A percentile compares a stretch with the other conserved stretches of the same genome.
phyloP scores from a whole-genome alignment of 106 monocot species.

The Dioscorea alata region DNA sequence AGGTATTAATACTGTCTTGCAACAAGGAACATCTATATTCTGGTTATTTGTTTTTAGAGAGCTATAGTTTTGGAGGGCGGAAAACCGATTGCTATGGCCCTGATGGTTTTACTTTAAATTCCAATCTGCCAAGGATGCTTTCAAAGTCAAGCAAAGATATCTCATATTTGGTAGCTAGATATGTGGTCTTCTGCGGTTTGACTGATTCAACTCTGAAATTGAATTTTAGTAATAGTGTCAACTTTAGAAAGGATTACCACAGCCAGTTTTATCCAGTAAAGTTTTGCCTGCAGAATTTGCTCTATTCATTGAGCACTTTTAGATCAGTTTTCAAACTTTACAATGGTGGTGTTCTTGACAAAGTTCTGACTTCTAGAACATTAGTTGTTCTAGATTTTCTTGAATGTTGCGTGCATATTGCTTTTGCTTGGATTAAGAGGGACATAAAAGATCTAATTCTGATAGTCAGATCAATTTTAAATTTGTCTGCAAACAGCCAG shows the following conservation, averaged over 20 bases:
- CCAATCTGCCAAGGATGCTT: conserved; percentile 20
- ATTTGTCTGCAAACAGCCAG: conserved; percentile 18
- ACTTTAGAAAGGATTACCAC: conserved; percentile 10
- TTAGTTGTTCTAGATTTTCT: conserved; percentile 53
- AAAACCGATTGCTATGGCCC: conserved; percentile 10
- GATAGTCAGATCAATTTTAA: conserved; percentile 36
- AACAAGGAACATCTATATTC: conserved; percentile 47
- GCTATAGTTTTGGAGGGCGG: conserved; percentile 13
- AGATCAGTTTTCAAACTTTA: conserved; percentile 37
- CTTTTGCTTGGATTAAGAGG: conserved; percentile 51
- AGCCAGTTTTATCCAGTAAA: conserved; percentile 4
- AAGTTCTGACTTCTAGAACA: conserved; percentile 16
- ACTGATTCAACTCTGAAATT: conserved; percentile 28
- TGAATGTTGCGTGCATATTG: conserved; percentile 46
- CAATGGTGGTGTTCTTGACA: conserved; percentile 2
- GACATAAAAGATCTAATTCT: conserved; percentile 45
- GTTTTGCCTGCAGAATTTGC: conserved; percentile 24
- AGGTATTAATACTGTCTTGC: conserved; percentile 55
- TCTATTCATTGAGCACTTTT: conserved; percentile 26
- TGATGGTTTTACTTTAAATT: conserved; percentile 8
- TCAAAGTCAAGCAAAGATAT: conserved; percentile 50
- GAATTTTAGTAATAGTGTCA: conserved; percentile 2
- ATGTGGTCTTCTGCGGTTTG: conserved; percentile 41
- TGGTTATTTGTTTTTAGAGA: conserved; percentile 41
- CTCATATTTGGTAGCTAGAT: conserved; percentile 34